Percentiles rank a stretch among this genome's conserved stretches.
Conservation (phyloP, 2,329 filamentous ascomycete genomes). For the Beauveria sp. region DNA sequence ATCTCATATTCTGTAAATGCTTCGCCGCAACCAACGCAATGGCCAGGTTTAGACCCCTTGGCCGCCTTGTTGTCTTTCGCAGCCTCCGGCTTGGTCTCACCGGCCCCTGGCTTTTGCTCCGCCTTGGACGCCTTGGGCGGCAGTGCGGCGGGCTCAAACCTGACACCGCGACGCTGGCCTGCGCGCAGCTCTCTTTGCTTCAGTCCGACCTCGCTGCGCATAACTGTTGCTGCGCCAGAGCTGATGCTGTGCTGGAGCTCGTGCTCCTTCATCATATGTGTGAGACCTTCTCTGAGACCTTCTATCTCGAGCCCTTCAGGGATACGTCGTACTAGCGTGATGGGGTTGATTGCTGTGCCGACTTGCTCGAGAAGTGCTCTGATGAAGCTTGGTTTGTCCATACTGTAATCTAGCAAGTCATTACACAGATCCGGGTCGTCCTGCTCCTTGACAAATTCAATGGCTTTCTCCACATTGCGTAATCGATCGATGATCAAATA, state of each 20-base stretch:
- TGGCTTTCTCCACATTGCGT: conserved; percentile 83
- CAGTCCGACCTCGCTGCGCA: conserved; percentile 77
- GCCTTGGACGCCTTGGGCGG: conserved; percentile 36
- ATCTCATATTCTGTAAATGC: conserved; percentile 53
- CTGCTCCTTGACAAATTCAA: conserved; percentile 89
- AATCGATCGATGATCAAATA: conserved; percentile 93
- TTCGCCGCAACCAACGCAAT: conserved; percentile 51
- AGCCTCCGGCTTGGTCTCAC: conserved; percentile 15
- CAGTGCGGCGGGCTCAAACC: conserved; percentile 59
- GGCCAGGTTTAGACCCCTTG: conserved; percentile 38
- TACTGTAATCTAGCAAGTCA: conserved; percentile 86
- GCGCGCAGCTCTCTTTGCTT: conserved; percentile 74
- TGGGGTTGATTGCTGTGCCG: conserved; percentile 87
- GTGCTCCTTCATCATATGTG: conserved; percentile 88
- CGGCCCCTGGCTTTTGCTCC: conserved; percentile 19
- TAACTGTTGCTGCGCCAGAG: conserved; percentile 76
- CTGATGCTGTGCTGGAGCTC: conserved; percentile 93
- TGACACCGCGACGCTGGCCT: conserved; percentile 78
- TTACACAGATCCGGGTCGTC: conserved; percentile 92
- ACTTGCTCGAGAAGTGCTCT: conserved; percentile 87
- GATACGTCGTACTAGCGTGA: conserved; percentile 81
- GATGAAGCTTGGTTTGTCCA: conserved; percentile 96
- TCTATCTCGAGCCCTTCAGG: conserved; percentile 90
- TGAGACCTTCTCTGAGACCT: conserved; percentile 78
- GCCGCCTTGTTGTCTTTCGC: conserved; percentile 17